Conservation (phyloP, 2,329 filamentous ascomycete species). For the Epicoccum sorghinum region DNA sequence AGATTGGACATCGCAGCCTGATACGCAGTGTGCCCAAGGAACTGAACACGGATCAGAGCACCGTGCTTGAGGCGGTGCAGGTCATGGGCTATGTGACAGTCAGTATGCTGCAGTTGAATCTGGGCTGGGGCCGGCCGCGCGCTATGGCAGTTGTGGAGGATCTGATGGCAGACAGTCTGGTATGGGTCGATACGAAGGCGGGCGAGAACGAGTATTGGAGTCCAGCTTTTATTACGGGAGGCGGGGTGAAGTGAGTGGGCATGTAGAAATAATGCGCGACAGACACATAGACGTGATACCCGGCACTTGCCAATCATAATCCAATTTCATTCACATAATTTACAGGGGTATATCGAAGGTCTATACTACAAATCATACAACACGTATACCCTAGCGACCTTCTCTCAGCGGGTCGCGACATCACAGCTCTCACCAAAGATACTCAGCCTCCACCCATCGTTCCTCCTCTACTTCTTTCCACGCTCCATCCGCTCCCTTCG, state of each 20-base stretch:
- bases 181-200: constrained; percentile 91
- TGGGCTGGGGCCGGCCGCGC: constrained; percentile 82
- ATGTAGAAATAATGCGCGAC: background rate
- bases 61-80: constrained; percentile 89
- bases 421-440: constrained; percentile 54
- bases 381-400: background rate
- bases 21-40: constrained; percentile 94
- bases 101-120: constrained; percentile 84
- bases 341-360: background rate
- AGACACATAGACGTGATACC: constrained; percentile 20
- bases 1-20: constrained; percentile 82
- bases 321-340: background rate
- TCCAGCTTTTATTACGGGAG: constrained; percentile 69
- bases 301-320: background rate
- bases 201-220: constrained; percentile 95
- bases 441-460: constrained; percentile 53
- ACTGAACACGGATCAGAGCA: constrained; percentile 91
- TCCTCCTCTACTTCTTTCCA: constrained; percentile 46
- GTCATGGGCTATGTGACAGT: constrained; percentile 88
- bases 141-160: constrained; percentile 92
- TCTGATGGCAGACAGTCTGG: constrained; percentile 82
- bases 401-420: too few relatives aligned
- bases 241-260: constrained; percentile 1
- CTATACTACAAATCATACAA: background rate
- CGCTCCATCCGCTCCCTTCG: constrained; percentile 11